A percentile compares a stretch with the other conserved stretches of the same genome.
phyloP scores from a whole-genome alignment of 495 filamentous ascomycete species.

The Neurospora sp. region DNA sequence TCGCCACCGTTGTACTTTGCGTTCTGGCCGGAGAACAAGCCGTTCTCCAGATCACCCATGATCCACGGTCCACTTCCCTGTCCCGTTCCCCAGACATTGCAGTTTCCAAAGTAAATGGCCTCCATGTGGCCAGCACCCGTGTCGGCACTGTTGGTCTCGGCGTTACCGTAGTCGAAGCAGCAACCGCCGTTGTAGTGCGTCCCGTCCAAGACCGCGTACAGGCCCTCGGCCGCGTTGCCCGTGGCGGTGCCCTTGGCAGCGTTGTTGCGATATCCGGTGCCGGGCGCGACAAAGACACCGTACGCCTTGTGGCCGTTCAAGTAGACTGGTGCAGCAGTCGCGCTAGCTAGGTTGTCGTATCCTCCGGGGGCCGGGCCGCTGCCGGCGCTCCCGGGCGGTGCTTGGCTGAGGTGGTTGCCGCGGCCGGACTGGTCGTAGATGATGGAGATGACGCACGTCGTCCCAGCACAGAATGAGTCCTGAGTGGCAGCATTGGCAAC shows the following conservation, averaged over 20 bases:
- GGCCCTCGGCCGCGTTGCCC: constrained; percentile 44
- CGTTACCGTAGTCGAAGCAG: constrained; percentile 56
- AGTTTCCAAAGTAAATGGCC: constrained; percentile 47
- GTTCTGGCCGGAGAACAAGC: constrained; percentile 5
- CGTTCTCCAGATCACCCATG: constrained; percentile 50
- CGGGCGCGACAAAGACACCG: constrained; percentile 43
- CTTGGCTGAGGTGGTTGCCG: constrained; percentile 49
- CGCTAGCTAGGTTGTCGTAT: constrained; percentile 45
- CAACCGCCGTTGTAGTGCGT: constrained; percentile 26
- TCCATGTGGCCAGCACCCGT: constrained; percentile 53
- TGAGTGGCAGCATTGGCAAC: constrained; percentile 47
- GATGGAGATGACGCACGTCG: constrained; percentile 47
- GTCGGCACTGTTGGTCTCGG: constrained; percentile 42
- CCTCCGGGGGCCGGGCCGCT: constrained; percentile 42
- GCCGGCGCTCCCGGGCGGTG: constrained; percentile 39
- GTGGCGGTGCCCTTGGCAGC: constrained; percentile 37
- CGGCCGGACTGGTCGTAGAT: constrained; percentile 52
- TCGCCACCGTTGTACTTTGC: constrained; percentile 31
- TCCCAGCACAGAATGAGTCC: constrained; percentile 46
- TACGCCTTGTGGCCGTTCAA: constrained; percentile 50
- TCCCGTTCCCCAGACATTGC: constrained; percentile 40
- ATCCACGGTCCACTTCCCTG: constrained; percentile 47
- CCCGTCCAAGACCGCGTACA: constrained; percentile 47
- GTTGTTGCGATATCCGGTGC: constrained; percentile 29
- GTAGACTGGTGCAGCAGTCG: constrained; percentile 47